Evolutionary conservation across 257 asterid genomes (phyloP).

Genomic region (Solanum corneliomulleri): DNA sequence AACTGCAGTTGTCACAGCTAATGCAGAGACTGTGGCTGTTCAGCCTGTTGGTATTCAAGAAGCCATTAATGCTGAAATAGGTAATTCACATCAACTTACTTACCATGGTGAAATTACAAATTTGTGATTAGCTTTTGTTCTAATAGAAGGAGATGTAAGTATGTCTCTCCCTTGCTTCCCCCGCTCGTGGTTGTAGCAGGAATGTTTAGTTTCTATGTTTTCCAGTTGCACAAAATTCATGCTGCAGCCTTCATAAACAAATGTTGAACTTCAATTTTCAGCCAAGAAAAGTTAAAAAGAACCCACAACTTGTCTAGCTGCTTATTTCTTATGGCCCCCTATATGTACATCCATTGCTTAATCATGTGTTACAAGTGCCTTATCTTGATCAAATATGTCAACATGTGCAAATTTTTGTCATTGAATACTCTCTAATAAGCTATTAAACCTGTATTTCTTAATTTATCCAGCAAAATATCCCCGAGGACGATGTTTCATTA

Average conservation of each 20-base stretch:
- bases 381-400: neutral
- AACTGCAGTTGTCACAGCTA: slow-evolving; percentile 51
- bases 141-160: neutral
- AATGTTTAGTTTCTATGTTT: neutral
- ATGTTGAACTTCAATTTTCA: neutral
- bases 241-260: neutral
- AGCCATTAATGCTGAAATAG: slow-evolving; percentile 61
- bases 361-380: neutral
- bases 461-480: slow-evolving; percentile 46
- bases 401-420: neutral
- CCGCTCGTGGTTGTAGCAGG: neutral
- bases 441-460: neutral
- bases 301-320: neutral
- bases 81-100: slow-evolving; percentile 17
- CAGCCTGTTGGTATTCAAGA: slow-evolving; percentile 69
- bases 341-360: neutral
- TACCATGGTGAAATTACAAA: neutral
- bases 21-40: slow-evolving; percentile 76
- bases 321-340: neutral
- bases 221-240: neutral
- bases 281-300: neutral
- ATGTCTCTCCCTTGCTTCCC: neutral
- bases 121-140: neutral
- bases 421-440: neutral
- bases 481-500: slow-evolving; percentile 69